Evolutionary conservation across 306 rosid species (phyloP), one percentile per base, ranked within the genome.

Genomic region (Arachis stenosperma): DNA sequence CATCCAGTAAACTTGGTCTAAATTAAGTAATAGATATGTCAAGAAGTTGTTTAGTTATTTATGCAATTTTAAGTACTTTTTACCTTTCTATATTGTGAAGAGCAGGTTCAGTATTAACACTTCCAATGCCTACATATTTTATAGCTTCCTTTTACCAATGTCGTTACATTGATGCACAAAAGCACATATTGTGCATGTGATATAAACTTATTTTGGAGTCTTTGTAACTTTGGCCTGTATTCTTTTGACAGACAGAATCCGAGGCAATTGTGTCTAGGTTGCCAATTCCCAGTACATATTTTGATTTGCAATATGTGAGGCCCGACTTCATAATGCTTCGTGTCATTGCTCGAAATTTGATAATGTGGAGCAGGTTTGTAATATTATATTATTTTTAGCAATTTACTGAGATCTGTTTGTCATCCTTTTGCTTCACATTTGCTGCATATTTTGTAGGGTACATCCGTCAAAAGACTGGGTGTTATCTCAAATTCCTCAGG

Each of bases 281-380:
- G 61, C 84, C 90, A 67, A 89, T 93, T 55, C 98, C 98, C 74
- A 82, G 71, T 67, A 91, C 98, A 48, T 75, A 75, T 74, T 93
- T 85, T 84, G 98, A 90, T 82, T 83, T 93, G 81, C 97, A 91
- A 86, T 90, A 88, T 84, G 98, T 93, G 80, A 85, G 98, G 77
- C 98, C 98, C 65, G 98, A 93, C 86, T 93, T 93, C 80, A 91
- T 93, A 67, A 89, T 93, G 98, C 97, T 93, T 59, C 93, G 96
- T 3, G 94, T 93, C 85, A 88, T 93, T 81, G 96, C 97, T 75
- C 92, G 89, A 74, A 93, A 88, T 89, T 79, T 93, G 83, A 89
- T 91, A 79, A 91, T 93, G 97, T 93, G 97, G 98, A 86, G 90
- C 91, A 91, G 98, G 98, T 93, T 77, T 86, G 73, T 65, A 58